These are phyloP conservation scores for Thalassia testudinum DNA, from an alignment of 116 monocot genomes.

Conservation along the genomic window DNA sequence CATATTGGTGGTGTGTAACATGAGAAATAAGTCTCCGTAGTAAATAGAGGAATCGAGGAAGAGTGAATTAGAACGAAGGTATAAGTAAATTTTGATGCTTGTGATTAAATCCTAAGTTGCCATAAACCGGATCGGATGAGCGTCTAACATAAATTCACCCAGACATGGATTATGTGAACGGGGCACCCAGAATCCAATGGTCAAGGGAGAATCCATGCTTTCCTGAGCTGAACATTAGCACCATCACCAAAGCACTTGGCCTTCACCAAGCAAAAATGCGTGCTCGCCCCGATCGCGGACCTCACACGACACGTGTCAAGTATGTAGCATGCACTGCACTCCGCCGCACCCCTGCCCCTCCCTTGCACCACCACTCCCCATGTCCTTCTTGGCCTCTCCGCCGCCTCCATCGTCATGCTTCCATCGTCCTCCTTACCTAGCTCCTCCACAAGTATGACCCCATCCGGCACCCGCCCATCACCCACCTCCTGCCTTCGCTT, in stretches of 20 bases:
- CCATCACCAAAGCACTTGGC: conserved; percentile 77
- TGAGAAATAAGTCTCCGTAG: too few species aligned
- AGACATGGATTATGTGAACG: too few species aligned
- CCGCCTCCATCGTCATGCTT: neutral
- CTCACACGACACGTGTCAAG: conserved; percentile 54
- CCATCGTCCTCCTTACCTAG: conserved; percentile 40
- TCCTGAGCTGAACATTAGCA: conserved; percentile 36
- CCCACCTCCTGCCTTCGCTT: conserved; percentile 23
- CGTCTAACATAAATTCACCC: too few species aligned
- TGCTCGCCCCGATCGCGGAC: conserved; percentile 47
- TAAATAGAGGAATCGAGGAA: too few species aligned
- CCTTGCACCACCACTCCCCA: conserved; percentile 76
- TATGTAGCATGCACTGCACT: conserved; percentile 57
- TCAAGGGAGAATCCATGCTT: conserved; percentile 23
- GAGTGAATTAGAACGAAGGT: too few species aligned
- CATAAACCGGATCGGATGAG: too few species aligned
- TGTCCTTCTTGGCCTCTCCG: conserved; percentile 8
- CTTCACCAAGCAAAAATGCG: conserved; percentile 72
- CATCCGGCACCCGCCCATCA: conserved; percentile 33
- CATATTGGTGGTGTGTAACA: too few species aligned
- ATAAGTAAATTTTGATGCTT: too few species aligned
- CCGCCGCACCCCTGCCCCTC: conserved; percentile 25
- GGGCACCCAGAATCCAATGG: too few species aligned
- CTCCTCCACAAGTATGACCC: conserved; percentile 66
- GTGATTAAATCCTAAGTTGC: too few species aligned